These are phyloP conservation scores for Colletotrichum cuscutae DNA, from an alignment of 2,329 filamentous ascomycete genomes.

Conservation along the genomic window DNA sequence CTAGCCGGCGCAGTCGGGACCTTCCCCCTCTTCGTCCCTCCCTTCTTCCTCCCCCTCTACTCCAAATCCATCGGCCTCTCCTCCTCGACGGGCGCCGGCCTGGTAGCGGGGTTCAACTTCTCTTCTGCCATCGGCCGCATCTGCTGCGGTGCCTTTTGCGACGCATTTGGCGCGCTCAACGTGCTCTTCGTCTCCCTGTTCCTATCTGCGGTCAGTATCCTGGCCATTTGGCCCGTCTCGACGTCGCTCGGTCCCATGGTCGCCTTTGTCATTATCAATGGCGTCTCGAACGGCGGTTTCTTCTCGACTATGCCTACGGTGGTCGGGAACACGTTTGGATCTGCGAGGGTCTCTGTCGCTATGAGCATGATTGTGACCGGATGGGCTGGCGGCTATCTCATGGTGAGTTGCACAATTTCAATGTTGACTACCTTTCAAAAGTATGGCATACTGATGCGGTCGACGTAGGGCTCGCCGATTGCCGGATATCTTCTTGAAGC, in stretches of 20 bases:
- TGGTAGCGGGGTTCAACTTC: slow-evolving; percentile 71
- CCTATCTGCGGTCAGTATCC: slow-evolving; percentile 66
- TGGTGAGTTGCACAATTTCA: slow-evolving; percentile 51
- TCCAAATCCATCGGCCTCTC: slow-evolving; percentile 64
- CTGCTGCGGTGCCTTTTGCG: slow-evolving; percentile 62
- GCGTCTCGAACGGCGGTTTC: slow-evolving; percentile 70
- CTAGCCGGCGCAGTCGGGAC: slow-evolving; percentile 64
- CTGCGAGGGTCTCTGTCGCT: slow-evolving; percentile 61
- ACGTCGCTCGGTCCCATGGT: slow-evolving; percentile 63
- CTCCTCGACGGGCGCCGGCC: slow-evolving; percentile 61
- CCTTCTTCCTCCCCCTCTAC: slow-evolving; percentile 70
- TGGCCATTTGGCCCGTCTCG: slow-evolving; percentile 70
- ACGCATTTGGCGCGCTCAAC: slow-evolving; percentile 65
- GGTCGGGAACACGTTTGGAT: slow-evolving; percentile 68
- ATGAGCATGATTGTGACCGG: slow-evolving; percentile 72
- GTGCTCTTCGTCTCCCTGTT: slow-evolving; percentile 61
- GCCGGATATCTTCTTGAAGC: slow-evolving; percentile 68
- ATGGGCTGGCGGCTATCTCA: slow-evolving; percentile 70
- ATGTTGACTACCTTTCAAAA: not conserved
- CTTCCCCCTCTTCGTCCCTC: slow-evolving; percentile 69
- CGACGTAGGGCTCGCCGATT: slow-evolving; percentile 62
- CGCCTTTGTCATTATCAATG: slow-evolving; percentile 69
- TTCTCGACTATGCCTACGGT: slow-evolving; percentile 73
- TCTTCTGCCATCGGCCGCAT: slow-evolving; percentile 69
- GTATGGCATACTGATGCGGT: not conserved